Evolutionary conservation across 2,329 filamentous ascomycete genomes (phyloP).

Genomic region (Trichophyton verrucosum): DNA sequence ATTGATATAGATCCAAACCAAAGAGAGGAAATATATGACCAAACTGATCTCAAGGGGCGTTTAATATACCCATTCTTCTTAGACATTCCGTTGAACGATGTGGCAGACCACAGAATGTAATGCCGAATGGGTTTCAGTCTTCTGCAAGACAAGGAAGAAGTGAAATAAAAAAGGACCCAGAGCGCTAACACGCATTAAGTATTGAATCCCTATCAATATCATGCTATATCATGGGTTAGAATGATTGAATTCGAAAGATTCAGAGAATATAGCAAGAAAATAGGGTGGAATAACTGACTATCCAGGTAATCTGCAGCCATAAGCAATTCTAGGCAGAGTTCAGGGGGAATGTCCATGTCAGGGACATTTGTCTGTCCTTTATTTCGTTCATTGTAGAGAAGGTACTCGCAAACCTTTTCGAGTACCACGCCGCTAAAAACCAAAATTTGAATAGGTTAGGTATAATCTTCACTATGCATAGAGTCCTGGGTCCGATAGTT

Average conservation of each 20-base stretch:
- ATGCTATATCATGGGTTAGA: background rate
- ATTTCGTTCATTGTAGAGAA: conserved; percentile 56
- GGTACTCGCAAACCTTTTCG: conserved; percentile 58
- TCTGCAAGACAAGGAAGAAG: background rate
- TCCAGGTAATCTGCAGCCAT: conserved; percentile 57
- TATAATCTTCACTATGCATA: no score
- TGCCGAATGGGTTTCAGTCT: background rate
- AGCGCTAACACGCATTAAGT: background rate
- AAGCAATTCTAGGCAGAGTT: conserved; percentile 52
- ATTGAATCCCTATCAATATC: background rate
- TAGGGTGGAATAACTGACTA: conserved; percentile 17
- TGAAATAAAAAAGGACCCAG: background rate
- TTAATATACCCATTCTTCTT: conserved; percentile 2
- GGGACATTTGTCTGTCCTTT: conserved; percentile 48
- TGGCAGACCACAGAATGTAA: conserved; percentile 2
- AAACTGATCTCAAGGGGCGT: background rate
- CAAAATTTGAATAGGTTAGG: background rate
- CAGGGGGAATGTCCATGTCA: conserved; percentile 54
- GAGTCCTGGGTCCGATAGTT: conserved; percentile 9
- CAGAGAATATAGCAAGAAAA: background rate
- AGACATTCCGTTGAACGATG: background rate
- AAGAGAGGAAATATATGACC: background rate
- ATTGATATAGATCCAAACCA: background rate
- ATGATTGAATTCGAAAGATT: background rate
- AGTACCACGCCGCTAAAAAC: conserved; percentile 45